Conservation (phyloP, 2,329 filamentous ascomycete species). For the Fonsecaea nubica region DNA sequence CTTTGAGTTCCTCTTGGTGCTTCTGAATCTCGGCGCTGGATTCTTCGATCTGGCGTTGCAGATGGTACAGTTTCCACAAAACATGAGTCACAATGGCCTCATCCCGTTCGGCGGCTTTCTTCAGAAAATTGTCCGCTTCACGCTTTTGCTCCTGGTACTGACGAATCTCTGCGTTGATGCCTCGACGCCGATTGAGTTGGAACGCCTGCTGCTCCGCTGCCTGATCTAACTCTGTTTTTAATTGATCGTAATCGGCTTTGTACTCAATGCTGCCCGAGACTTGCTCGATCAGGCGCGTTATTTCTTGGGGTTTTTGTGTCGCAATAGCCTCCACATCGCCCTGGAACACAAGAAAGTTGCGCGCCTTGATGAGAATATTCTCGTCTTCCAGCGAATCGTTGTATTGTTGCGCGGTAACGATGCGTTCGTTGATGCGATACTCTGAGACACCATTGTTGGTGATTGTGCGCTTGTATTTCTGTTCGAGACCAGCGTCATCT, state of each 20-base stretch:
- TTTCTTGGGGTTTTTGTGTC: conserved; percentile 89
- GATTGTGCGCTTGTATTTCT: conserved; percentile 94
- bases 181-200: conserved; percentile 85
- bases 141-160: conserved; percentile 97
- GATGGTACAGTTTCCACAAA: conserved; percentile 95
- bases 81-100: conserved; percentile 91
- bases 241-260: conserved; percentile 88
- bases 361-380: conserved; percentile 96
- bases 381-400: conserved; percentile 90
- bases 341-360: conserved; percentile 98
- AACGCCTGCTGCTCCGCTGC: conserved; percentile 87
- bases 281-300: conserved; percentile 93
- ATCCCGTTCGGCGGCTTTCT: conserved; percentile 88
- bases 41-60: conserved; percentile 90
- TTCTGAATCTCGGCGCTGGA: conserved; percentile 89
- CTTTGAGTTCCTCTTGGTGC: conserved; percentile 93
- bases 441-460: conserved; percentile 87
- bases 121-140: conserved; percentile 91
- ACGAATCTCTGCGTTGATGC: conserved; percentile 97
- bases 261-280: conserved; percentile 96
- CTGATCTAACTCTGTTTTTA: conserved; percentile 86
- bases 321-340: conserved; percentile 98
- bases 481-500: conserved; percentile 92
- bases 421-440: conserved; percentile 93
- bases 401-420: conserved; percentile 88